phyloP scores from a whole-genome alignment of 2,329 filamentous ascomycete species.

The Aspergillus caelatus region DNA sequence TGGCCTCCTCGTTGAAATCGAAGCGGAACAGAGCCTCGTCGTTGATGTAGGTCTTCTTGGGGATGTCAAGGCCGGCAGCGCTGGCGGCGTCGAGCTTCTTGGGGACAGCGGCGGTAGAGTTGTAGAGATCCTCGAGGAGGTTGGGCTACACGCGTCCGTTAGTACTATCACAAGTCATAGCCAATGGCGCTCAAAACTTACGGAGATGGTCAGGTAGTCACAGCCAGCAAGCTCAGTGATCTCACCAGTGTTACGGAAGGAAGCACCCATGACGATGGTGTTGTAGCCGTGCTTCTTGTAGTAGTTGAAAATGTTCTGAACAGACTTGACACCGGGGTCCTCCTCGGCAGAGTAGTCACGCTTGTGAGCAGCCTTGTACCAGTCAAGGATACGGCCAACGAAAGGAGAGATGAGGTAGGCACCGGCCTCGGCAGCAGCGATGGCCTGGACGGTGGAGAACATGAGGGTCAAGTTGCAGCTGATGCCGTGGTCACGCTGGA shows the following conservation, averaged over 20 bases:
- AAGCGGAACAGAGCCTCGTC: slow-evolving; percentile 93
- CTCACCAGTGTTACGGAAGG: slow-evolving; percentile 94
- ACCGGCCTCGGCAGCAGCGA: slow-evolving; percentile 90
- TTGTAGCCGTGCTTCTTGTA: slow-evolving; percentile 99
- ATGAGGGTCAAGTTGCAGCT: slow-evolving; percentile 99
- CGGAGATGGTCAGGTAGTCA: slow-evolving; percentile 97
- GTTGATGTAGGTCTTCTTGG: slow-evolving; percentile 89
- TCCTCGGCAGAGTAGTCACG: slow-evolving; percentile 88
- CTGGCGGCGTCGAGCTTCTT: slow-evolving; percentile 82
- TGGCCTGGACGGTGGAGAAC: slow-evolving; percentile 95
- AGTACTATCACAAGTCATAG: slow-evolving; percentile 10
- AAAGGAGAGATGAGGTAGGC: slow-evolving; percentile 99
- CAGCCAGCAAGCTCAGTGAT: slow-evolving; percentile 98
- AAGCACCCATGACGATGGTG: slow-evolving; percentile 99
- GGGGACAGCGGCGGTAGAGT: slow-evolving; percentile 78
- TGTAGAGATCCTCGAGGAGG: slow-evolving; percentile 91
- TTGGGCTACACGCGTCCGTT: slow-evolving; percentile 64
- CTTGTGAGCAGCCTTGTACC: slow-evolving; percentile 96
- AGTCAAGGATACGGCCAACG: slow-evolving; percentile 98
- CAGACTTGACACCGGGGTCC: slow-evolving; percentile 94
- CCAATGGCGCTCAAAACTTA: slow-evolving; percentile 50
- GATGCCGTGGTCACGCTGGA: slow-evolving; percentile 92
- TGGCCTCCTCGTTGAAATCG: slow-evolving; percentile 99
- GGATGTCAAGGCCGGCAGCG: slow-evolving; percentile 71
- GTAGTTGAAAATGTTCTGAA: slow-evolving; percentile 97